These are phyloP conservation scores for Coelastrella sp. DNA, from an alignment of 139 green algal genomes.

Conservation along the genomic window DNA sequence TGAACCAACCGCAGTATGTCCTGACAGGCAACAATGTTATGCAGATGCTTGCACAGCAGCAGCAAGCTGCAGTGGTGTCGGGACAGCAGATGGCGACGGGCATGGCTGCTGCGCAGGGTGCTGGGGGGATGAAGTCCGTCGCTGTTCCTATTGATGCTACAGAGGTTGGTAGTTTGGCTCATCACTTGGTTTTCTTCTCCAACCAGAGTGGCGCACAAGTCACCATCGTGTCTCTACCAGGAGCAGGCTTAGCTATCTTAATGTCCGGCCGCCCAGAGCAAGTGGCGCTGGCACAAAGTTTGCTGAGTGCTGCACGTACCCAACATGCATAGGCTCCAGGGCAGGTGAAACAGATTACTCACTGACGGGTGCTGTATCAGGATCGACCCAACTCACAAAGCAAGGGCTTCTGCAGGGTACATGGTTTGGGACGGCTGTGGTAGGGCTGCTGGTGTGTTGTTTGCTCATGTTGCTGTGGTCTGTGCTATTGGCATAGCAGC, in stretches of 20 bases:
- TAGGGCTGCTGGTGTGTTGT: too few relatives aligned
- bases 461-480: too few relatives aligned
- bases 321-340: background rate
- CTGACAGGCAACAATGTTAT: background rate
- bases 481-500: too few relatives aligned
- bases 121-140: slow-evolving; percentile 27
- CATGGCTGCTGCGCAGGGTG: background rate
- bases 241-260: slow-evolving; percentile 1
- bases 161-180: slow-evolving; percentile 7
- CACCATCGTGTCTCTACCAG: slow-evolving; percentile 20
- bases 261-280: slow-evolving; percentile 23
- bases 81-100: background rate
- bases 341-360: too few relatives aligned
- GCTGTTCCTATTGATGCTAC: slow-evolving; percentile 15
- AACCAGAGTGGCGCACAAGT: slow-evolving; percentile 28
- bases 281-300: slow-evolving; percentile 10
- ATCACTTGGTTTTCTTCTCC: slow-evolving; percentile 13
- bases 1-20: slow-evolving; percentile 5
- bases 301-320: slow-evolving; percentile 5
- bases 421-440: too few relatives aligned
- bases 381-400: too few relatives aligned
- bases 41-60: slow-evolving; percentile 2
- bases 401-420: too few relatives aligned
- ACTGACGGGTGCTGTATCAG: too few relatives aligned
- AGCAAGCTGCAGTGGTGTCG: background rate